Conservation (phyloP, 768 basidiomycete genomes). For the Tulasnella sp. region DNA sequence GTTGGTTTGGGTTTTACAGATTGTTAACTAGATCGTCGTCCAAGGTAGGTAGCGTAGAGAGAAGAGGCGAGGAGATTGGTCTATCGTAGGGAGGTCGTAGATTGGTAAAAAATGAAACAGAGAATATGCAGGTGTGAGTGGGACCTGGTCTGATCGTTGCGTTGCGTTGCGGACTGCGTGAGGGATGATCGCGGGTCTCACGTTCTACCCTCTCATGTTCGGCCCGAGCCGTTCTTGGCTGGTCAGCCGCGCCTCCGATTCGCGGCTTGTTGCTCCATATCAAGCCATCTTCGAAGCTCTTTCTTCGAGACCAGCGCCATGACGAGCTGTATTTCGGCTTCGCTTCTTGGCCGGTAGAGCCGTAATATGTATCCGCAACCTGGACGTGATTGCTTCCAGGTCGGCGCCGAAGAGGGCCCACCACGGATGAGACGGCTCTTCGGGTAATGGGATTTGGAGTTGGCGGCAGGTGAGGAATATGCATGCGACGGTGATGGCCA, state of each 20-base stretch:
- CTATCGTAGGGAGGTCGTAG: not conserved
- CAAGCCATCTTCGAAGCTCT: conserved; percentile 79
- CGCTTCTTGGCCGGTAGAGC: conserved; percentile 58
- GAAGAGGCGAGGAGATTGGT: not conserved
- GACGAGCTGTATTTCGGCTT: conserved; percentile 38
- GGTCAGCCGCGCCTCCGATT: not conserved
- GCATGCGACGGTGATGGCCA: conserved; percentile 82
- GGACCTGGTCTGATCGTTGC: not conserved
- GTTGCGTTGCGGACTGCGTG: conserved; percentile 5
- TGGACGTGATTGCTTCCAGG: conserved; percentile 83
- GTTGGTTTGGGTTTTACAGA: not conserved
- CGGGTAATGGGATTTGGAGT: conserved; percentile 69
- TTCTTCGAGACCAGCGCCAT: conserved; percentile 56
- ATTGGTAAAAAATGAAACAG: not conserved
- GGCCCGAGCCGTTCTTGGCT: not conserved
- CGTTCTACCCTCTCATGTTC: conserved; percentile 15
- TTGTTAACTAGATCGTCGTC: conserved; percentile 3
- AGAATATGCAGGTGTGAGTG: not conserved
- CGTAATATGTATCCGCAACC: conserved; percentile 82
- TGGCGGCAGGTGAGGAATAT: conserved; percentile 78
- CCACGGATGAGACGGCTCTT: conserved; percentile 71
- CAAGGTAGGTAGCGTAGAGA: not conserved
- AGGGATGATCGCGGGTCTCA: not conserved
- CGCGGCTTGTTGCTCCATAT: conserved; percentile 36
- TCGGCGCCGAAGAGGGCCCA: conserved; percentile 91